These are phyloP conservation scores for Trichosporon sp. DNA, from an alignment of 1,284 basidiomycete species.

Conservation along the genomic window DNA sequence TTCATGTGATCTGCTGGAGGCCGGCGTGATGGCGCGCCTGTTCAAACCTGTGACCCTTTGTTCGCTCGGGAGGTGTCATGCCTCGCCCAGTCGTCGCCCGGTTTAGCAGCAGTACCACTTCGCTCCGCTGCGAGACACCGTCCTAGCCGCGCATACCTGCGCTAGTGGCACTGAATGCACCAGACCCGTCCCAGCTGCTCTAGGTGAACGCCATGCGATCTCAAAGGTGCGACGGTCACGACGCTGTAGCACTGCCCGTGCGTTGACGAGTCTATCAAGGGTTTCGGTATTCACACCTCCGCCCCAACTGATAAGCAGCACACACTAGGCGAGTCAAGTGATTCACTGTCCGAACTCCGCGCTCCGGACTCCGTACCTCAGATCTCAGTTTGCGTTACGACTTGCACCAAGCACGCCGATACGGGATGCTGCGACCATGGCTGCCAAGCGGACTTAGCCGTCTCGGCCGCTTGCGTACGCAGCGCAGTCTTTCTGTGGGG, in stretches of 20 bases:
- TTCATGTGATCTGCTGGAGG: background rate
- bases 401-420: background rate
- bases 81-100: no score
- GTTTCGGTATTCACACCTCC: background rate
- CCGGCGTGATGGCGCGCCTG: background rate
- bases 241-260: no score
- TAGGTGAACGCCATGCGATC: background rate
- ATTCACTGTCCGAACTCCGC: background rate
- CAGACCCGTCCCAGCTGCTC: no score
- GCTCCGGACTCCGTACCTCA: background rate
- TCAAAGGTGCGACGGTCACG: no score
- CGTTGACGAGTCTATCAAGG: background rate
- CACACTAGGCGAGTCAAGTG: background rate
- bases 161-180: no score
- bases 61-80: background rate
- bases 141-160: no score
- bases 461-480: background rate
- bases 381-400: background rate
- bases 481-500: background rate
- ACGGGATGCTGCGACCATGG: background rate
- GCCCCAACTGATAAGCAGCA: background rate
- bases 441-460: background rate
- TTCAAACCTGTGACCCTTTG: background rate
- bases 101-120: background rate
- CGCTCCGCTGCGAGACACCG: no score